Conservation (phyloP, 2,329 filamentous ascomycete genomes). For the Hortaea werneckii region DNA sequence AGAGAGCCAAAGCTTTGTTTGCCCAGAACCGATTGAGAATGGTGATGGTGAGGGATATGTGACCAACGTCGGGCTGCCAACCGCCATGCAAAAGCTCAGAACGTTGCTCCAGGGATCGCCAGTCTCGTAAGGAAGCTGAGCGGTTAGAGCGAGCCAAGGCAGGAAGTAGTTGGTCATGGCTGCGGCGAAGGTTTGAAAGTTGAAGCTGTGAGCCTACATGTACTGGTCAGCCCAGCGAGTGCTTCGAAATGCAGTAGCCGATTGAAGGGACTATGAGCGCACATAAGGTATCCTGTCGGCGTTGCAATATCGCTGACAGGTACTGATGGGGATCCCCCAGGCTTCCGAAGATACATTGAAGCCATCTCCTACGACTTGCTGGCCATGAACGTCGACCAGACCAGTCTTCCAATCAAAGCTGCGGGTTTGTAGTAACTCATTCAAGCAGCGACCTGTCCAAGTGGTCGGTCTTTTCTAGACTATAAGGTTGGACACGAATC, state of each 20-base stretch:
- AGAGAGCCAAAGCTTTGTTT: constrained; percentile 9
- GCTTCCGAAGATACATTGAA: no score
- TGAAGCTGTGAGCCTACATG: constrained; percentile 6
- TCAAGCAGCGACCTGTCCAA: no score
- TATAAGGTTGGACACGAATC: no score
- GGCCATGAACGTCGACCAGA: no score
- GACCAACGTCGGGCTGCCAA: constrained; percentile 16
- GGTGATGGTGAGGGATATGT: constrained; percentile 16
- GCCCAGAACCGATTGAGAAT: constrained; percentile 15
- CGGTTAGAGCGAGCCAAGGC: constrained; percentile 15
- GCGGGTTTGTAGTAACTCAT: no score
- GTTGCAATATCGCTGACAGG: neutral
- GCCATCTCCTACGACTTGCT: no score
- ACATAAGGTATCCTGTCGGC: no score
- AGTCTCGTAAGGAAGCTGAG: constrained; percentile 17
- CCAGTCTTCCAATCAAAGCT: no score
- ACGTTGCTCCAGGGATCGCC: constrained; percentile 12
- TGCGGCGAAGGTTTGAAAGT: constrained; percentile 12
- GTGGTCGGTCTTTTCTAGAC: no score
- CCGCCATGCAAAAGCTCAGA: constrained; percentile 12
- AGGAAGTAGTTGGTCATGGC: constrained; percentile 16
- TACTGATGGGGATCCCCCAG: neutral
- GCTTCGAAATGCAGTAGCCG: neutral
- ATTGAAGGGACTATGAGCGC: neutral
- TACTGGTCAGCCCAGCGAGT: neutral